A percentile compares a stretch with the other conserved stretches of the same genome.
These are phyloP conservation scores for Cichorium intybus DNA, from an alignment of 140 eudicot genomes.

Conservation along the genomic window DNA sequence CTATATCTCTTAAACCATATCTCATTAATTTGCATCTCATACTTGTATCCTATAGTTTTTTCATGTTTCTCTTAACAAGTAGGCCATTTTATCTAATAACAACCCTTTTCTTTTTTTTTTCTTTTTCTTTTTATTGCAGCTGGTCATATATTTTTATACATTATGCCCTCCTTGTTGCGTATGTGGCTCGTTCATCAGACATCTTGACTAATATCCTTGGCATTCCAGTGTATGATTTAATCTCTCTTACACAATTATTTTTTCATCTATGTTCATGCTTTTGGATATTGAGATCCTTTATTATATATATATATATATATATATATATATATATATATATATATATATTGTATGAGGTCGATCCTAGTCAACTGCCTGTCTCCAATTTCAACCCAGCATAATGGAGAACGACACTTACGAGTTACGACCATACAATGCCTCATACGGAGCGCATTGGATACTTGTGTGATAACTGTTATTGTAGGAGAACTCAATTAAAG, in stretches of 20 bases:
- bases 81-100: constrained; percentile 14
- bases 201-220: constrained; percentile 80
- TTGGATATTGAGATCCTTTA: constrained; percentile 6
- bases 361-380: too few relatives aligned
- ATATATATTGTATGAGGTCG: too few relatives aligned
- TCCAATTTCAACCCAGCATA: too few relatives aligned
- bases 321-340: too few relatives aligned
- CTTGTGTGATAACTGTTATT: too few relatives aligned
- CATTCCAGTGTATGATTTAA: constrained; percentile 72
- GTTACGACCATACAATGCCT: too few relatives aligned
- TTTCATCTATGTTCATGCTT: constrained; percentile 11
- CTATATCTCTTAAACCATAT: neutral
- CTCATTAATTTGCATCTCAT: neutral
- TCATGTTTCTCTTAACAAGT: constrained; percentile 4
- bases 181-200: constrained; percentile 96
- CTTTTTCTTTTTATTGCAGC: constrained; percentile 49
- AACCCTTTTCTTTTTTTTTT: neutral
- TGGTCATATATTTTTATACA: constrained; percentile 96
- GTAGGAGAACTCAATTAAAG: too few relatives aligned
- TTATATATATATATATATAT: too few relatives aligned
- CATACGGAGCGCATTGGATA: too few relatives aligned
- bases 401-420: too few relatives aligned
- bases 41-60: neutral
- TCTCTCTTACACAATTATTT: constrained; percentile 6
- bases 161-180: constrained; percentile 97